Percentiles rank a stretch among this genome's conserved stretches.
These are phyloP conservation scores for Nigrograna mackinnonii DNA, from an alignment of 2,329 filamentous ascomycete genomes.

Conservation along the genomic window DNA sequence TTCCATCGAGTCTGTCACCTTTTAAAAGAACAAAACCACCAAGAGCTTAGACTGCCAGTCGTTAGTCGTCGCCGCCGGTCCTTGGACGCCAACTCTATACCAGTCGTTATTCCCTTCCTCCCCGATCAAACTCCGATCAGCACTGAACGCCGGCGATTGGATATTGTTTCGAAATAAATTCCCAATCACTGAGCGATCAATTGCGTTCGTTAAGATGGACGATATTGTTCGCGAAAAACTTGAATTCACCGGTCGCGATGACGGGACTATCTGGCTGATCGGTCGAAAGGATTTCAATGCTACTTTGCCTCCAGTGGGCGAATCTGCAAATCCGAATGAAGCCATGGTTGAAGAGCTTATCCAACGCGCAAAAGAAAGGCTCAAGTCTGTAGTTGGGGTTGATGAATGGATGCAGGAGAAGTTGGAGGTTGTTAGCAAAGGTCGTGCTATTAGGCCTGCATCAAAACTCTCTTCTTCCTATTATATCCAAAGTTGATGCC, in stretches of 20 bases:
- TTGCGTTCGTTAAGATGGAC: conserved; percentile 1
- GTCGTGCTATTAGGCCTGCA: neutral
- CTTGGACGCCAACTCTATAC: neutral
- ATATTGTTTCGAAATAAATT: neutral
- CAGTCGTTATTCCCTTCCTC: neutral
- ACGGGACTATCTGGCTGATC: conserved; percentile 3
- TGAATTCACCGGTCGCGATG: conserved; percentile 3
- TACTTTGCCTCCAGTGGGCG: neutral
- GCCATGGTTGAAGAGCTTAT: neutral
- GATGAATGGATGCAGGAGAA: neutral
- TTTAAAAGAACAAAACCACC: neutral
- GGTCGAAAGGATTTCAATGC: neutral
- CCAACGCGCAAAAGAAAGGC: too few relatives aligned
- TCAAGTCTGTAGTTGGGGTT: neutral
- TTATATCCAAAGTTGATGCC: neutral
- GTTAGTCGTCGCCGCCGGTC: neutral
- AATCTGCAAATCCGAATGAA: neutral
- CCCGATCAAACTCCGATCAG: neutral
- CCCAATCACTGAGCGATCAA: neutral
- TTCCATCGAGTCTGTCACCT: too few relatives aligned
- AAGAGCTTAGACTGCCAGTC: neutral
- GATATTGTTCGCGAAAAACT: conserved; percentile 3
- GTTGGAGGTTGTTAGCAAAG: neutral
- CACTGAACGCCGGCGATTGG: neutral
- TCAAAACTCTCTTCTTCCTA: neutral